Conservation (phyloP, 495 filamentous ascomycete genomes). For the Talaromyces thailandensis region DNA sequence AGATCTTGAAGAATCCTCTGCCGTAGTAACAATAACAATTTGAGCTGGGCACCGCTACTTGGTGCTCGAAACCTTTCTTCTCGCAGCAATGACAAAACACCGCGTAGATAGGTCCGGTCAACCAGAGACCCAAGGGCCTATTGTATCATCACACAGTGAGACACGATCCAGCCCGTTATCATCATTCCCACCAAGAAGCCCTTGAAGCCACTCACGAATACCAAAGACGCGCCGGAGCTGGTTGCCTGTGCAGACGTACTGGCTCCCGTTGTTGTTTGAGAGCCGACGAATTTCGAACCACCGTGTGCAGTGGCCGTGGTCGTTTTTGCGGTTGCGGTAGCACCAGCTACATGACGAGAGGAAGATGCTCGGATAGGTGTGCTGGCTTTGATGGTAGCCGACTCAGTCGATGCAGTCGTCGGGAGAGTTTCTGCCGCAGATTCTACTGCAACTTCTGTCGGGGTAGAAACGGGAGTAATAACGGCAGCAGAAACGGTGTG, state of each 20-base stretch:
- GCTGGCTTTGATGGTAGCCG: background rate
- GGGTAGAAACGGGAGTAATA: background rate
- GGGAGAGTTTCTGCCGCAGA: background rate
- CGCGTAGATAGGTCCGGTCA: background rate
- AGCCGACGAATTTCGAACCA: background rate
- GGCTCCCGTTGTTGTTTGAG: background rate
- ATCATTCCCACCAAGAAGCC: background rate
- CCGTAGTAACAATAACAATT: background rate
- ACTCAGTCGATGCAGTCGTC: background rate
- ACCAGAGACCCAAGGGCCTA: background rate
- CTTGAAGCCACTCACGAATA: background rate
- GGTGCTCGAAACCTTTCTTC: no score
- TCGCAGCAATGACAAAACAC: background rate
- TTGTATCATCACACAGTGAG: background rate
- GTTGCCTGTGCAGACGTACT: background rate
- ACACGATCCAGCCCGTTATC: background rate
- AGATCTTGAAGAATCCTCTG: background rate
- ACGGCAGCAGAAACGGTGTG: background rate
- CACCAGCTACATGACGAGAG: background rate
- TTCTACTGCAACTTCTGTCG: background rate
- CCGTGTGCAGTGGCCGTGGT: background rate
- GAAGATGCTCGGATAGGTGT: background rate
- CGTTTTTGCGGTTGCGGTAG: background rate
- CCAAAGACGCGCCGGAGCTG: background rate
- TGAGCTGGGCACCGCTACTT: no score